Evolutionary conservation across 176 grass and related monocot species (phyloP), one percentile per base, ranked within the genome.

Genomic region (Hordeum vulgare): DNA sequence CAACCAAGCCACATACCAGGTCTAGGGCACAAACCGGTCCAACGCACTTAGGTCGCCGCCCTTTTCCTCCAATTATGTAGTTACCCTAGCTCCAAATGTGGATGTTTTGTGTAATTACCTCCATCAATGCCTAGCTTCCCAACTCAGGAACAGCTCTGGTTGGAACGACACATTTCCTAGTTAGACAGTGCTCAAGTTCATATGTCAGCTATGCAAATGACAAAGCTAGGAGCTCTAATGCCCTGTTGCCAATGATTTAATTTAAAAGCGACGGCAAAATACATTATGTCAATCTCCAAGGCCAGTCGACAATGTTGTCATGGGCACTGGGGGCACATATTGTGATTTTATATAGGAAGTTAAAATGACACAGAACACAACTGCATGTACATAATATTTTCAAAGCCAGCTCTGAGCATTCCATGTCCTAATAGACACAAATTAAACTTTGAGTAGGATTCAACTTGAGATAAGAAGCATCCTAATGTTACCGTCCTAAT

Each of bases 401-500:
- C 10, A 8, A 78, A 76, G 5, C 9, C 39, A 60, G 75, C 41
- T 57, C 27, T 64, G 28, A 31, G 20, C 24, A 64, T 66, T 89
- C 35, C 49, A 63, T 44, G 8, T 81, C 40, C 42, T 63, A 76
- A 62, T 9, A 54, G 41, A 77, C 71, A 65, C 14, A 57, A 61
- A 54, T 12, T 76, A 21, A 80, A 71, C 20, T 72, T 81, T 24
- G 62, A 76, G 78, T 71, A 69, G 39, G 21, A 85, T 15, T 82
- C 42, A 56, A 53, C 56, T 86, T 72, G 56, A 35, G 41, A 83
- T 53, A 63, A 57, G 39, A 36, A 77, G 64, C 53, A 68, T 56
- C 33, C 47, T 68, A 61, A 61, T 76, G 82, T 40, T 80, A 44
- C 41, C 37, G 9, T 75, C 78, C 3, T 36, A 78, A 66, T 45